phyloP scores from a whole-genome alignment of 1,139 yeast genomes.

The Scheffersomyces titani region DNA sequence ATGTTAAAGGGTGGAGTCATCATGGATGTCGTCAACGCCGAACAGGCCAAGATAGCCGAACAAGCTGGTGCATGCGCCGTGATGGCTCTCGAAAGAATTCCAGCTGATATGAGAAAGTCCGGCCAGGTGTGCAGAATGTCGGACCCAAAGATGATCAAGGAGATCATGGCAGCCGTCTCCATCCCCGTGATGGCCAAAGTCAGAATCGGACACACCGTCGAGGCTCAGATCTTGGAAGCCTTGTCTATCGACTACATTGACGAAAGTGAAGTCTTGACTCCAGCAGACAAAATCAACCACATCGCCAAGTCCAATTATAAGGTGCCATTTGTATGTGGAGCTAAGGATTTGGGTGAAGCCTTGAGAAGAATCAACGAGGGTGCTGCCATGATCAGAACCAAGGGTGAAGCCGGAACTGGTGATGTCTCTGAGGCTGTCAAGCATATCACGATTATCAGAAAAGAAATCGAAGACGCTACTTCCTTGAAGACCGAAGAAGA shows the following conservation, averaged over 20 bases:
- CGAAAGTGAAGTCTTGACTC: slow-evolving; percentile 82
- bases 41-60: slow-evolving; percentile 66
- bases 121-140: slow-evolving; percentile 90
- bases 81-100: slow-evolving; percentile 85
- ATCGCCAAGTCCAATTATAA: slow-evolving; percentile 62
- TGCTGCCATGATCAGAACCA: slow-evolving; percentile 86
- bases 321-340: slow-evolving; percentile 87
- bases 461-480: slow-evolving; percentile 53
- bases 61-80: slow-evolving; percentile 89
- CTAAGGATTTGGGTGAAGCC: slow-evolving; percentile 83
- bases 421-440: slow-evolving; percentile 85
- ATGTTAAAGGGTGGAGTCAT: slow-evolving; percentile 75
- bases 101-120: slow-evolving; percentile 82
- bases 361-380: slow-evolving; percentile 80
- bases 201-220: slow-evolving; percentile 83
- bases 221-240: slow-evolving; percentile 77
- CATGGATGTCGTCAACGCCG: slow-evolving; percentile 56
- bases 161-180: slow-evolving; percentile 70
- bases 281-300: slow-evolving; percentile 73
- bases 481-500: slow-evolving; percentile 44
- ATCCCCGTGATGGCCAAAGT: slow-evolving; percentile 89
- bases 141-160: slow-evolving; percentile 79
- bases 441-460: slow-evolving; percentile 63
- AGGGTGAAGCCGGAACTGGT: slow-evolving; percentile 91
- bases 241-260: slow-evolving; percentile 80